Evolutionary conservation across 225 moss, liverwort and hornwort genomes (phyloP).

Genomic region (Climacium dendroides): DNA sequence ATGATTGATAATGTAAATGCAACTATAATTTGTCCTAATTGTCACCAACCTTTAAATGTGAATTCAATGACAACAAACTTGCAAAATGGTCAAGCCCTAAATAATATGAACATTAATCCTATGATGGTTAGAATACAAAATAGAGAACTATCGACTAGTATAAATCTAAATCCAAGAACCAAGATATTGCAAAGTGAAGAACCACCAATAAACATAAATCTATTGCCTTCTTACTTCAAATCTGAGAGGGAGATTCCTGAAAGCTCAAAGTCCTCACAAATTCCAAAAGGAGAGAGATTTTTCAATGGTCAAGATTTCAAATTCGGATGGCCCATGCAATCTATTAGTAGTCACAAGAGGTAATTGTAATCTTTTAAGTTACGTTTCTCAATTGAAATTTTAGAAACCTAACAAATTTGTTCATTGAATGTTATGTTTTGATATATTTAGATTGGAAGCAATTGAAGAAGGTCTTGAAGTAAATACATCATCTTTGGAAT

Average conservation of each 20-base stretch:
- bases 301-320: neutral
- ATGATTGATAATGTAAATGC: neutral
- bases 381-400: neutral
- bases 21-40: constrained; percentile 1
- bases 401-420: neutral
- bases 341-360: neutral
- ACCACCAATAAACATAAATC: neutral
- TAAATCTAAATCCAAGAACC: neutral
- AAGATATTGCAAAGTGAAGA: neutral
- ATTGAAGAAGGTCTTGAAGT: constrained; percentile 2
- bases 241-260: neutral
- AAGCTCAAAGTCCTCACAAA: neutral
- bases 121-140: neutral
- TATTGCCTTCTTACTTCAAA: neutral
- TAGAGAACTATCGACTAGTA: neutral
- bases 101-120: neutral
- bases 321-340: neutral
- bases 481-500: neutral
- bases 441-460: neutral
- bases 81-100: neutral
- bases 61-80: neutral
- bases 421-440: neutral
- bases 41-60: neutral
- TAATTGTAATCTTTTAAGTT: neutral
- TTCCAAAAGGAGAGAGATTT: neutral